phyloP scores from a whole-genome alignment of 208 protist species.

The Leptomonas pyrrhocoris region DNA sequence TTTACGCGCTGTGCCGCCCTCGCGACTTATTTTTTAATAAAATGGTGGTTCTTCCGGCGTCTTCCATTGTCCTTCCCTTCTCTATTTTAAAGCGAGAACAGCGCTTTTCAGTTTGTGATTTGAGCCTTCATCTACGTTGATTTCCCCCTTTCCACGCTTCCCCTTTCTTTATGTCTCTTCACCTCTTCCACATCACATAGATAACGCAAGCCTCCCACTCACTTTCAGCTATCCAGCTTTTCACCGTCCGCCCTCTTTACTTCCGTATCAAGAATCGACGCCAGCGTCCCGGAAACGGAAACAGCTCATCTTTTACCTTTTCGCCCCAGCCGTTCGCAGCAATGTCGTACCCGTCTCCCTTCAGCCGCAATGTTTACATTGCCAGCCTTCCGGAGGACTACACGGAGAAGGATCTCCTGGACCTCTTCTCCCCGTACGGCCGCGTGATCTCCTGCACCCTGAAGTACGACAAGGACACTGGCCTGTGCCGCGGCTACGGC shows the following conservation, averaged over 20 bases:
- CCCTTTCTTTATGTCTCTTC: not conserved
- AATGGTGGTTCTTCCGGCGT: no score
- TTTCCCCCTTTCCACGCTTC: not conserved
- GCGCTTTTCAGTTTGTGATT: no score
- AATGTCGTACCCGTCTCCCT: slow-evolving; percentile 62
- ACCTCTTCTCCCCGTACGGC: slow-evolving; percentile 75
- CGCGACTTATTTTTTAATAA: no score
- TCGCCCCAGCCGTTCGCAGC: not conserved
- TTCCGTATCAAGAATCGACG: not conserved
- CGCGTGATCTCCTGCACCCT: slow-evolving; percentile 67
- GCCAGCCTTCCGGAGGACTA: slow-evolving; percentile 79
- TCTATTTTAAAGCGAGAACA: no score
- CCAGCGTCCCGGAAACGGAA: not conserved
- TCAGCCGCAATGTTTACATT: slow-evolving; percentile 88
- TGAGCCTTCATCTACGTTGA: no score
- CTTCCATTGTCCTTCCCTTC: no score
- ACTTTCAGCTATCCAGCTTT: not conserved
- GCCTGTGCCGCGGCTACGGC: slow-evolving; percentile 82
- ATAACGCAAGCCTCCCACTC: slow-evolving; percentile 8
- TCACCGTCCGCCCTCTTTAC: not conserved
- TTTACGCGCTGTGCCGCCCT: no score
- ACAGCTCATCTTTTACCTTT: not conserved
- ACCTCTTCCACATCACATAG: not conserved
- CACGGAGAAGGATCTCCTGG: slow-evolving; percentile 67
- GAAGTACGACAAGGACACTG: slow-evolving; percentile 68